Evolutionary conservation across 192 early-diverging fungal species (phyloP).

Genomic region (Ambispora gerdemannii): DNA sequence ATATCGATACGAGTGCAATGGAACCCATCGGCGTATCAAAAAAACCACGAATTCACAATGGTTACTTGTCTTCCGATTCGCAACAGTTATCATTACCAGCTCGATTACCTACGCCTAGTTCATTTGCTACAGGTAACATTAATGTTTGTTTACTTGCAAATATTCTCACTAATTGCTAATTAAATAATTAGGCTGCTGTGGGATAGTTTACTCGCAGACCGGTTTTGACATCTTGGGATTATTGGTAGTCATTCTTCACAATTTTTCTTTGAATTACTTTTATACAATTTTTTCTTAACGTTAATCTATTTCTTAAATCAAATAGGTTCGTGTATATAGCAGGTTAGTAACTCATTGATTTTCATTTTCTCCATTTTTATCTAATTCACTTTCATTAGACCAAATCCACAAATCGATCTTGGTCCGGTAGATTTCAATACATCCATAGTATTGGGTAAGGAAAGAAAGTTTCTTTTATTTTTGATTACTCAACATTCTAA

Average conservation of each 20-base stretch:
- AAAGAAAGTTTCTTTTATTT: no score
- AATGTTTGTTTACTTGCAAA: no score
- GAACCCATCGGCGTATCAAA: no score
- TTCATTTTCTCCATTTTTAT: neutral
- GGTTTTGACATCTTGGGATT: constrained; percentile 51
- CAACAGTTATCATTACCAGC: no score
- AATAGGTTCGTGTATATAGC: constrained; percentile 14
- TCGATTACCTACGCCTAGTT: no score
- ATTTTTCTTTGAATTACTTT: neutral
- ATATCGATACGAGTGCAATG: no score
- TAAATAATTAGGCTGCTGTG: no score
- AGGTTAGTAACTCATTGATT: neutral
- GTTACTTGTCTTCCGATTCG: no score
- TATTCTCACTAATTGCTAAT: no score
- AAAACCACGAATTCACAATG: no score
- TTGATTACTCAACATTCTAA: neutral
- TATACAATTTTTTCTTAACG: neutral
- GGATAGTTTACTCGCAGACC: constrained; percentile 38
- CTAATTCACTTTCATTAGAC: constrained; percentile 33
- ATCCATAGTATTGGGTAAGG: constrained; percentile 47
- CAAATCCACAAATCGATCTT: constrained; percentile 55
- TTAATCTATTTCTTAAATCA: neutral
- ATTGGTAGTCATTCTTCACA: constrained; percentile 25
- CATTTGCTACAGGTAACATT: no score
- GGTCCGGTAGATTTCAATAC: constrained; percentile 58